phyloP scores from a whole-genome alignment of 106 monocot species.

The Apostasia shenzhenica region DNA sequence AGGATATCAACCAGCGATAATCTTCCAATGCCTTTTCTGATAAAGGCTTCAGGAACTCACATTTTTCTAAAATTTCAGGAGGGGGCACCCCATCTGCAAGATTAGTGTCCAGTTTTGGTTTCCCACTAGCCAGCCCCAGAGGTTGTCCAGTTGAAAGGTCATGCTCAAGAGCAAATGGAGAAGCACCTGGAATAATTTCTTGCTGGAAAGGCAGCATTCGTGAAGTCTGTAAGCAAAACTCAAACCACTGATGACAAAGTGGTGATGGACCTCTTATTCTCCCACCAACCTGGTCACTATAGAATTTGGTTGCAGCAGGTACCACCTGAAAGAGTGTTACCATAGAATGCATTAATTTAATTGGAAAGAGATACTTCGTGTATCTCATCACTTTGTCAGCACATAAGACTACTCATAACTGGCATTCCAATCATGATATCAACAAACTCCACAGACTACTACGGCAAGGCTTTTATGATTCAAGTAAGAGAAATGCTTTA shows the following conservation, averaged over 20 bases:
- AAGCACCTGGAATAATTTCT: slow-evolving; percentile 63
- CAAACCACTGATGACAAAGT: slow-evolving; percentile 83
- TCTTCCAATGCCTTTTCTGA: slow-evolving; percentile 61
- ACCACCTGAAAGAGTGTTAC: slow-evolving; percentile 39
- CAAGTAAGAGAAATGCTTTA: no score
- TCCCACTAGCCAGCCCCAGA: slow-evolving; percentile 15
- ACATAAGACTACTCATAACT: neutral
- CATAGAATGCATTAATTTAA: neutral
- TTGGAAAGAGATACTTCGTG: neutral
- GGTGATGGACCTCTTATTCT: slow-evolving; percentile 82
- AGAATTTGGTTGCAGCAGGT: slow-evolving; percentile 68
- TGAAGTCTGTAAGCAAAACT: slow-evolving; percentile 77
- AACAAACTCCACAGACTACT: no score
- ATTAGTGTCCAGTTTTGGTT: slow-evolving; percentile 54
- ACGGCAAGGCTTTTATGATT: no score
- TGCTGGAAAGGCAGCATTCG: slow-evolving; percentile 65
- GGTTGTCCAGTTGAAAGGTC: neutral
- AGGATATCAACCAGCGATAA: slow-evolving; percentile 54
- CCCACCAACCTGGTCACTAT: slow-evolving; percentile 51
- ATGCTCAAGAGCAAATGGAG: slow-evolving; percentile 39
- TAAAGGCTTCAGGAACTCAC: slow-evolving; percentile 76
- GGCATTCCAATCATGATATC: neutral
- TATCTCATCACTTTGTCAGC: neutral
- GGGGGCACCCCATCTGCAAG: slow-evolving; percentile 50
- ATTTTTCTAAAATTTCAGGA: slow-evolving; percentile 59